Percentiles rank a stretch among this genome's conserved stretches.
These are phyloP conservation scores for Heliocybe sulcata DNA, from an alignment of 1,284 basidiomycete species.

Conservation along the genomic window DNA sequence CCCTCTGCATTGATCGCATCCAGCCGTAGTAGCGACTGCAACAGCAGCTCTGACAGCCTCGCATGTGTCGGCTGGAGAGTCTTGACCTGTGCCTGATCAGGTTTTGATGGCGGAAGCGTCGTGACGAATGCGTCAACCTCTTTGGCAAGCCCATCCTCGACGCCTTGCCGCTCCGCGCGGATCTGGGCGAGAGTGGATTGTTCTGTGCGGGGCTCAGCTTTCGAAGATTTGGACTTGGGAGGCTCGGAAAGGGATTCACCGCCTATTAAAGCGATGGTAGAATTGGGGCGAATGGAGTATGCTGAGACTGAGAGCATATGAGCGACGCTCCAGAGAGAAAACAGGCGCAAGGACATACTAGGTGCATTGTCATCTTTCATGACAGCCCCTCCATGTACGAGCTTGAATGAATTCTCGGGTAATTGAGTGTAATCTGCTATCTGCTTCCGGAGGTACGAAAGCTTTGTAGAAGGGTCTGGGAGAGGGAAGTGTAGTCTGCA, in stretches of 20 bases:
- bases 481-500: conserved; percentile 47
- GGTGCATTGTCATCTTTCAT: conserved; percentile 71
- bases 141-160: conserved; percentile 45
- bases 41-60: conserved; percentile 62
- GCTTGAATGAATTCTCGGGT: conserved; percentile 56
- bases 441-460: conserved; percentile 43
- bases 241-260: conserved; percentile 21
- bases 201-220: conserved; percentile 34
- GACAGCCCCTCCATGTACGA: conserved; percentile 72
- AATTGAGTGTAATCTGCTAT: conserved; percentile 64
- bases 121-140: conserved; percentile 49
- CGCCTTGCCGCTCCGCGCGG: conserved; percentile 46
- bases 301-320: conserved; percentile 42
- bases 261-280: conserved; percentile 59
- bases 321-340: conserved; percentile 4
- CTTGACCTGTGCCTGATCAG: not conserved
- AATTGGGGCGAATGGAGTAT: conserved; percentile 53
- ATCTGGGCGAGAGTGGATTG: conserved; percentile 48
- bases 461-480: conserved; percentile 45
- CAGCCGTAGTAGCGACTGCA: conserved; percentile 70
- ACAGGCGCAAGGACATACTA: conserved; percentile 32
- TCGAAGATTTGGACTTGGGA: conserved; percentile 16
- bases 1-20: conserved; percentile 65
- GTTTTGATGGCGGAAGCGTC: conserved; percentile 18
- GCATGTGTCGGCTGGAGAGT: conserved; percentile 39